These are phyloP conservation scores for Simplicillium sp. DNA, from an alignment of 2,329 filamentous ascomycete species.

Conservation along the genomic window DNA sequence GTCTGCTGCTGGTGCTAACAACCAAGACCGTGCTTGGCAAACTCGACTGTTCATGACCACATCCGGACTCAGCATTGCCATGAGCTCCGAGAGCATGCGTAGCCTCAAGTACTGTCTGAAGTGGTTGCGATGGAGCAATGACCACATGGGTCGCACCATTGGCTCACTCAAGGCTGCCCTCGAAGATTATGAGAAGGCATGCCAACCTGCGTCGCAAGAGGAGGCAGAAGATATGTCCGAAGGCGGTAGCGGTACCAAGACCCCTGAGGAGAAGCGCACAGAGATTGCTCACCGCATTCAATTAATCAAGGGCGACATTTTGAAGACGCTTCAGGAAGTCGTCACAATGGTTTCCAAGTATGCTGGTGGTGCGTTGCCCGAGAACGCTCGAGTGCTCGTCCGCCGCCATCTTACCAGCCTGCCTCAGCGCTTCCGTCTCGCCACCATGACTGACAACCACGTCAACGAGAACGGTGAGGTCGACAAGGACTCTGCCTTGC, in stretches of 20 bases:
- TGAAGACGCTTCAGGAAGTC: conserved; percentile 71
- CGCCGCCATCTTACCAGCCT: conserved; percentile 75
- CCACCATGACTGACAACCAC: conserved; percentile 37
- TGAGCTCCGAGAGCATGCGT: conserved; percentile 79
- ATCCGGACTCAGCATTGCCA: conserved; percentile 80
- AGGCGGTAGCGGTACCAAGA: conserved; percentile 9
- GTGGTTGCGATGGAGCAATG: conserved; percentile 74
- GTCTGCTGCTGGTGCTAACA: conserved; percentile 20
- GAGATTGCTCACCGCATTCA: conserved; percentile 56
- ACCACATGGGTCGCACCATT: conserved; percentile 68
- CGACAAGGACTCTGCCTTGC: conserved; percentile 25
- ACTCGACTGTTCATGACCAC: conserved; percentile 82
- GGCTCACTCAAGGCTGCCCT: conserved; percentile 64
- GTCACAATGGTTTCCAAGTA: conserved; percentile 83
- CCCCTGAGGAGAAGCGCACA: conserved; percentile 18
- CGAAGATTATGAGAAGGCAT: conserved; percentile 64
- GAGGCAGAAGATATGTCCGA: conserved; percentile 11
- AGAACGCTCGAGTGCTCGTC: conserved; percentile 78
- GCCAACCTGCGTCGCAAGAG: conserved; percentile 6
- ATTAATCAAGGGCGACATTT: conserved; percentile 57
- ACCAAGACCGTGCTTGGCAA: conserved; percentile 50
- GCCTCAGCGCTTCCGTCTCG: conserved; percentile 72
- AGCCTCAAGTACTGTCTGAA: conserved; percentile 78
- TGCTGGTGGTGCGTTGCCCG: conserved; percentile 81
- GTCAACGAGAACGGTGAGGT: conserved; percentile 18